These are phyloP conservation scores for Hypoxylon sp. DNA, from an alignment of 2,329 filamentous ascomycete species.

Conservation along the genomic window DNA sequence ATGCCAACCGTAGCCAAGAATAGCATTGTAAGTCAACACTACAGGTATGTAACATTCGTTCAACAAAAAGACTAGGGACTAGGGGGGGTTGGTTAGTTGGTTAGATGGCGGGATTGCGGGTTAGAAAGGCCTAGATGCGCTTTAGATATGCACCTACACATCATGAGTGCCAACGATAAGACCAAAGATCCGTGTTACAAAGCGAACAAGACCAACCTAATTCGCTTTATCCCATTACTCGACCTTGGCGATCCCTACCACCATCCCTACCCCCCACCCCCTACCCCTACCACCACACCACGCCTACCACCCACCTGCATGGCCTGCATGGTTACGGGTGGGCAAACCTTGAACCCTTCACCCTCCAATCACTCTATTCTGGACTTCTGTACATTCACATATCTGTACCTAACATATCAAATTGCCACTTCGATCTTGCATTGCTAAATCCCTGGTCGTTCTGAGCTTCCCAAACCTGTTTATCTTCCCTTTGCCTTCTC, in stretches of 20 bases:
- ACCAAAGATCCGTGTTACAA: neutral
- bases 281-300: neutral
- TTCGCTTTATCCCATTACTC: neutral
- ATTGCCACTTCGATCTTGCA: slow-evolving; percentile 37
- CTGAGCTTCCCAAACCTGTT: slow-evolving; percentile 34
- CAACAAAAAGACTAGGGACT: neutral
- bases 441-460: slow-evolving; percentile 35
- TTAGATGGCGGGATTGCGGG: neutral
- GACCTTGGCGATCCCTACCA: slow-evolving; percentile 15
- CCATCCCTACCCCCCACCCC: neutral
- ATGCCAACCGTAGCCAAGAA: neutral
- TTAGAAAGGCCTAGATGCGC: neutral
- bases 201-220: neutral
- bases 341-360: too few species aligned
- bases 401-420: slow-evolving; percentile 23
- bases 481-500: slow-evolving; percentile 23
- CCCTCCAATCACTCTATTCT: slow-evolving; percentile 12
- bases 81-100: neutral
- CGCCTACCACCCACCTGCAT: slow-evolving; percentile 13
- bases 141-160: neutral
- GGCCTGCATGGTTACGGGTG: slow-evolving; percentile 18
- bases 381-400: neutral
- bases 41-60: too few species aligned
- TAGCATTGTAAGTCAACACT: too few species aligned
- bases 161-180: neutral